Evolutionary conservation across 129 eudicot genomes (phyloP).

Genomic region (Mikania micrantha): DNA sequence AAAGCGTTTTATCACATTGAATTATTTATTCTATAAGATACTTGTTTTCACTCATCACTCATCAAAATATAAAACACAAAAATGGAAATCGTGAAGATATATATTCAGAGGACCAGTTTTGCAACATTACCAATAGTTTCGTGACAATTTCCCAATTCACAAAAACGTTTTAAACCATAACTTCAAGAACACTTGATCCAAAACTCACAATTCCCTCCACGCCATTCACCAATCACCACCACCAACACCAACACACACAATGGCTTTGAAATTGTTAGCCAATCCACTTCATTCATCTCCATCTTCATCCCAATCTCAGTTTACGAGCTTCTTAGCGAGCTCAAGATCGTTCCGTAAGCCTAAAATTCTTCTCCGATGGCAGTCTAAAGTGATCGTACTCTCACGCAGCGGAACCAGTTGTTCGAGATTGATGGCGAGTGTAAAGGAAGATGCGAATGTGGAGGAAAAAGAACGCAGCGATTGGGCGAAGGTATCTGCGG

Average conservation of each 20-base stretch:
- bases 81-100: background rate
- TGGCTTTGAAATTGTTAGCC: constrained; percentile 40
- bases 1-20: too few relatives aligned
- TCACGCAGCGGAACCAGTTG: constrained; percentile 19
- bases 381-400: constrained; percentile 2
- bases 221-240: constrained; percentile 34
- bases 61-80: background rate
- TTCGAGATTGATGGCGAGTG: constrained; percentile 27
- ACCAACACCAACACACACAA: constrained; percentile 22
- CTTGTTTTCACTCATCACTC: background rate
- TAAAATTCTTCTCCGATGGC: constrained; percentile 24
- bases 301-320: constrained; percentile 24
- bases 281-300: constrained; percentile 34
- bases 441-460: constrained; percentile 36
- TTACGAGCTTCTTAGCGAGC: constrained; percentile 27
- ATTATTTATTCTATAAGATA: too few relatives aligned
- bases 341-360: constrained; percentile 22
- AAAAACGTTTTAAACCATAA: constrained; percentile 20
- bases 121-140: background rate
- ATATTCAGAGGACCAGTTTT: background rate
- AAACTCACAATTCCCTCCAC: constrained; percentile 34
- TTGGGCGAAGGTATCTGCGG: constrained; percentile 96
- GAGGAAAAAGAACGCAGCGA: constrained; percentile 21
- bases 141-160: background rate
- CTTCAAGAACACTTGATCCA: constrained; percentile 16